Evolutionary conservation across 2,329 filamentous ascomycete species (phyloP).

Genomic region (Penicillium sp.): DNA sequence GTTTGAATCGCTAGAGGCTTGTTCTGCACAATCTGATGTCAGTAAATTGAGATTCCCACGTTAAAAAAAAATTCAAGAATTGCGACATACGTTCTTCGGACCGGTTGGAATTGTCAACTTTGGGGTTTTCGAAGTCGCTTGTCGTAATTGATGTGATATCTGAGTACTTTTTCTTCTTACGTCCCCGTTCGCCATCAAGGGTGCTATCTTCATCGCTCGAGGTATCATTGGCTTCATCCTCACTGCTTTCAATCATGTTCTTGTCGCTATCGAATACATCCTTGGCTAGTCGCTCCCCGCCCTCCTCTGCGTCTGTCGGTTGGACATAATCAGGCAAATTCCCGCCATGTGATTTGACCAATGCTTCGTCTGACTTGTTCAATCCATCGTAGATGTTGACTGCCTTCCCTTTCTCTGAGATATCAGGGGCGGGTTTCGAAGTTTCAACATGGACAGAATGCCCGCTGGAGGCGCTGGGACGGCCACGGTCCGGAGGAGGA

Average conservation of each 20-base stretch:
- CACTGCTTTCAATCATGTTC: slow-evolving; percentile 62
- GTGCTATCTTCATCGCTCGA: slow-evolving; percentile 66
- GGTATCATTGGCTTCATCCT: slow-evolving; percentile 53
- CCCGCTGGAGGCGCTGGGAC: slow-evolving; percentile 41
- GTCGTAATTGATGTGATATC: slow-evolving; percentile 32
- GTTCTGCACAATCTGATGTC: slow-evolving; percentile 8
- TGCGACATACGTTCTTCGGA: slow-evolving; percentile 68
- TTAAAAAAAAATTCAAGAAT: background rate
- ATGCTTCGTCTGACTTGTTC: slow-evolving; percentile 67
- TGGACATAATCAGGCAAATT: slow-evolving; percentile 61
- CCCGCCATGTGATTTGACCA: slow-evolving; percentile 63
- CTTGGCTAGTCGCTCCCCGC: slow-evolving; percentile 62
- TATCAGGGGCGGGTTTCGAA: background rate
- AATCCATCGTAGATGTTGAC: slow-evolving; percentile 71
- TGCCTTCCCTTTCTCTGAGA: slow-evolving; percentile 59
- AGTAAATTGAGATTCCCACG: background rate
- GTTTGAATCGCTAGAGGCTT: slow-evolving; percentile 13
- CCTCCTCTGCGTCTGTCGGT: slow-evolving; percentile 39
- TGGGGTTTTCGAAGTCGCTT: slow-evolving; percentile 31
- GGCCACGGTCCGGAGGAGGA: slow-evolving; percentile 24
- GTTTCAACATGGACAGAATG: slow-evolving; percentile 29
- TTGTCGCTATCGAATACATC: slow-evolving; percentile 69
- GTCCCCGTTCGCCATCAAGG: slow-evolving; percentile 33
- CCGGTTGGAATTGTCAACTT: slow-evolving; percentile 57
- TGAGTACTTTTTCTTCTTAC: slow-evolving; percentile 29